phyloP scores from a whole-genome alignment of 2,329 filamentous ascomycete genomes.

The Penicillium hordei region DNA sequence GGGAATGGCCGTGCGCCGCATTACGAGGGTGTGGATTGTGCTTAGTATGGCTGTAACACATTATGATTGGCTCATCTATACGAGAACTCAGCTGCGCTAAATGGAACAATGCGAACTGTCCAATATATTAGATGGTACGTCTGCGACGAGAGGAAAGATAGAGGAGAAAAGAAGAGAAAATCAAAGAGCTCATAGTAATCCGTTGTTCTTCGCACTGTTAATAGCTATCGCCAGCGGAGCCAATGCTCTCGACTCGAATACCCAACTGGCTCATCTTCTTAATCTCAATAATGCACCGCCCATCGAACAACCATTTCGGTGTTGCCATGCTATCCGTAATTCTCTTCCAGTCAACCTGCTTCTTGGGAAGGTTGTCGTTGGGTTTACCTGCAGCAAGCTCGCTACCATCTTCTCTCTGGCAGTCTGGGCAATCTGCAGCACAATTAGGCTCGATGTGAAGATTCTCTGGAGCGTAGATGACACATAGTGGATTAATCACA shows the following conservation, averaged over 20 bases:
- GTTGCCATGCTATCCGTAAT: conserved; percentile 13
- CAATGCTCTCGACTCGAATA: conserved; percentile 20
- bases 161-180: not conserved
- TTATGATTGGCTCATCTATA: too few relatives aligned
- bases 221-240: conserved; percentile 7
- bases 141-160: not conserved
- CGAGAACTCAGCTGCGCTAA: not conserved
- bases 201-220: not conserved
- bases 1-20: too few relatives aligned
- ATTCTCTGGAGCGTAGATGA: not conserved
- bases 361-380: conserved; percentile 5
- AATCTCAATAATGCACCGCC: conserved; percentile 16
- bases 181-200: not conserved
- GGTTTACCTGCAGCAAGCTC: not conserved
- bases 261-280: conserved; percentile 16
- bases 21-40: too few relatives aligned
- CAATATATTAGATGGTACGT: not conserved
- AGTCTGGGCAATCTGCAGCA: conserved; percentile 18
- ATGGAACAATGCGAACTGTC: not conserved
- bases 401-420: conserved; percentile 8
- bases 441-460: conserved; percentile 14
- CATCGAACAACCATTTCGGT: conserved; percentile 20
- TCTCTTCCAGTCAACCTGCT: conserved; percentile 16
- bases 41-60: too few relatives aligned
- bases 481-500: not conserved